phyloP scores from a whole-genome alignment of 2,329 filamentous ascomycete genomes.

The Diaporthe sp. region DNA sequence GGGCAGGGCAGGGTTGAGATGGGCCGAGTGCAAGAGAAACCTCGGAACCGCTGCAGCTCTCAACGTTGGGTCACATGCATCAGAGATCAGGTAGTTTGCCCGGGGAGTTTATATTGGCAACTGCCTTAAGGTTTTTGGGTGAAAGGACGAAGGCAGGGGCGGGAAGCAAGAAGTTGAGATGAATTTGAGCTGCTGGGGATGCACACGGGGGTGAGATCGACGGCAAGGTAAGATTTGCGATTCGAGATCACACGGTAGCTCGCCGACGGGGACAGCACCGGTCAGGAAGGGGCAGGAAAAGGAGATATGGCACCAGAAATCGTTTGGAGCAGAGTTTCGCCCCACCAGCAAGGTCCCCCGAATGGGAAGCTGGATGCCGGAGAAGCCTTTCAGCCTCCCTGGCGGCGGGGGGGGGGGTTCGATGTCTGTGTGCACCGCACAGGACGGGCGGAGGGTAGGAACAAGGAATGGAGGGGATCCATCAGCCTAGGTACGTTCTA shows the following conservation, averaged over 20 bases:
- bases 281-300: background rate
- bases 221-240: slow-evolving; percentile 19
- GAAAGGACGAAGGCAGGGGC: slow-evolving; percentile 24
- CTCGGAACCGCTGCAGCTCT: slow-evolving; percentile 22
- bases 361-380: slow-evolving; percentile 9
- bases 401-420: background rate
- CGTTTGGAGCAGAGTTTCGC: slow-evolving; percentile 1
- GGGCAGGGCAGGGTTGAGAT: slow-evolving; percentile 17
- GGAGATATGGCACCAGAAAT: slow-evolving; percentile 12
- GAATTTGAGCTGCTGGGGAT: slow-evolving; percentile 15
- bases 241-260: slow-evolving; percentile 29
- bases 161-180: slow-evolving; percentile 31
- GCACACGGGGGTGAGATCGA: slow-evolving; percentile 13
- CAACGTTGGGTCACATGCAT: slow-evolving; percentile 10
- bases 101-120: slow-evolving; percentile 9
- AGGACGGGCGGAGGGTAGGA: slow-evolving; percentile 3
- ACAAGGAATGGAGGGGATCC: slow-evolving; percentile 19
- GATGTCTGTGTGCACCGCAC: slow-evolving; percentile 11
- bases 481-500: background rate
- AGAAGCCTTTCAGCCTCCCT: slow-evolving; percentile 5
- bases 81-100: background rate
- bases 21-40: slow-evolving; percentile 1
- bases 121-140: background rate
- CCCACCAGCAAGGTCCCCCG: slow-evolving; percentile 6
- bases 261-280: slow-evolving; percentile 13